A percentile compares a stretch with the other conserved stretches of the same genome.
These are phyloP conservation scores for Solanum tarapatanum DNA, from an alignment of 257 asterid genomes.

Conservation along the genomic window DNA sequence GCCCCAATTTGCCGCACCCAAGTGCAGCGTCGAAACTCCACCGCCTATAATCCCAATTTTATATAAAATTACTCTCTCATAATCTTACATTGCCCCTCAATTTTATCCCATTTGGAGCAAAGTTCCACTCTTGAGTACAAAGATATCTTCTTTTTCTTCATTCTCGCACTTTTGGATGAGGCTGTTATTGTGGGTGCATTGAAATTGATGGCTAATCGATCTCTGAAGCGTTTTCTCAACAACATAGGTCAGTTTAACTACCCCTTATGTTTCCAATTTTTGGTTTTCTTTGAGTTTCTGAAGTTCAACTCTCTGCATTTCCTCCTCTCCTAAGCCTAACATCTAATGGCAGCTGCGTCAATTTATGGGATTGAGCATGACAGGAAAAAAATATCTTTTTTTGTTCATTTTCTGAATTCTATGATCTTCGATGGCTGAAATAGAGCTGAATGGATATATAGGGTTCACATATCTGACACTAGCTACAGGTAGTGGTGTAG, in stretches of 20 bases:
- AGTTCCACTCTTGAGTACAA: neutral
- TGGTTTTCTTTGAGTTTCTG: neutral
- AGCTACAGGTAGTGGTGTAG: neutral
- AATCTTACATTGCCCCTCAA: neutral
- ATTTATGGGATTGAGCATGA: neutral
- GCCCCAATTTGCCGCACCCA: neutral
- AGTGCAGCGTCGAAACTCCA: neutral
- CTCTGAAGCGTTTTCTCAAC: conserved; percentile 10
- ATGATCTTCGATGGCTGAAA: neutral
- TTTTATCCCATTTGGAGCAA: neutral
- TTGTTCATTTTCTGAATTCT: neutral
- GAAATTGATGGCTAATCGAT: conserved; percentile 27
- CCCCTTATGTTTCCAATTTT: neutral
- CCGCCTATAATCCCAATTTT: neutral
- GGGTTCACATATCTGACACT: neutral
- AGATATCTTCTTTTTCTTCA: neutral
- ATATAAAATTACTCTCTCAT: neutral
- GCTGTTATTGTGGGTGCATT: neutral
- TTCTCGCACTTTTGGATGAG: neutral
- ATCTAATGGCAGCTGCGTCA: neutral
- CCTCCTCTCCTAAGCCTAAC: neutral
- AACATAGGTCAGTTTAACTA: conserved; percentile 16
- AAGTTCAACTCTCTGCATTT: neutral
- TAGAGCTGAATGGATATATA: neutral
- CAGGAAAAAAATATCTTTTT: fast-evolving